Evolutionary conservation across 2,329 filamentous ascomycete genomes (phyloP).

Genomic region (Pseudogymnoascus sp.): DNA sequence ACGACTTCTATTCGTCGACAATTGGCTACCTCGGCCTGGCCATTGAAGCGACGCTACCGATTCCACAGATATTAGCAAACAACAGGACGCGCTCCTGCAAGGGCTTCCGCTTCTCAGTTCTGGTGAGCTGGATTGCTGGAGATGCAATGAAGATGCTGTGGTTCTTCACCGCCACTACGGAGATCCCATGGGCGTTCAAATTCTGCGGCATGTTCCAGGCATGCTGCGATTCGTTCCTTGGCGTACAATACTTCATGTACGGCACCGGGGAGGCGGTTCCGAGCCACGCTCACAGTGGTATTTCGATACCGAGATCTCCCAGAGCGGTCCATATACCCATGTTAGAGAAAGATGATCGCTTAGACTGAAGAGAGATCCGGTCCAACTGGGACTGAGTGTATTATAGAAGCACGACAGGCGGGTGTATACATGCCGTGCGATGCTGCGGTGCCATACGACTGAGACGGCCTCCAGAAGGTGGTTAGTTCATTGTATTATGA

Average conservation of each 20-base stretch:
- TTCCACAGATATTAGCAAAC: slow-evolving; percentile 73
- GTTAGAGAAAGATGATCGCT: slow-evolving; percentile 27
- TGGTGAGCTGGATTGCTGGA: slow-evolving; percentile 72
- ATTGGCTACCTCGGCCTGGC: slow-evolving; percentile 71
- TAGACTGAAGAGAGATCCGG: slow-evolving; percentile 18
- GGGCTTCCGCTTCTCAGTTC: slow-evolving; percentile 69
- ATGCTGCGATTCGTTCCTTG: slow-evolving; percentile 66
- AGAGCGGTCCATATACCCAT: slow-evolving; percentile 19
- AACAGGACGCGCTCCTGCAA: slow-evolving; percentile 62
- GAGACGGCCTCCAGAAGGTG: not conserved
- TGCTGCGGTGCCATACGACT: not conserved
- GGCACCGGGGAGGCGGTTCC: slow-evolving; percentile 41
- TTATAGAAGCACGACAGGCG: not conserved
- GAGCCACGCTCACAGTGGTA: not conserved
- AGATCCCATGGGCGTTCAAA: slow-evolving; percentile 75
- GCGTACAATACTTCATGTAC: slow-evolving; percentile 68
- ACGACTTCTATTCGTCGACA: slow-evolving; percentile 57
- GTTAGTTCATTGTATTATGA: not conserved
- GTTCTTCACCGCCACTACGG: slow-evolving; percentile 67
- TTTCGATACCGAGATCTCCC: slow-evolving; percentile 9
- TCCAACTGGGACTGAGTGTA: not conserved
- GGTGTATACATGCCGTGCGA: not conserved
- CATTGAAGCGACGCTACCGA: slow-evolving; percentile 73
- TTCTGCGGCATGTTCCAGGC: slow-evolving; percentile 78
- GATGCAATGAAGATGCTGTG: slow-evolving; percentile 84